Base-by-base conservation (phyloP, 2,329 filamentous ascomycete genomes). In the Colletotrichum filicis region DNA sequence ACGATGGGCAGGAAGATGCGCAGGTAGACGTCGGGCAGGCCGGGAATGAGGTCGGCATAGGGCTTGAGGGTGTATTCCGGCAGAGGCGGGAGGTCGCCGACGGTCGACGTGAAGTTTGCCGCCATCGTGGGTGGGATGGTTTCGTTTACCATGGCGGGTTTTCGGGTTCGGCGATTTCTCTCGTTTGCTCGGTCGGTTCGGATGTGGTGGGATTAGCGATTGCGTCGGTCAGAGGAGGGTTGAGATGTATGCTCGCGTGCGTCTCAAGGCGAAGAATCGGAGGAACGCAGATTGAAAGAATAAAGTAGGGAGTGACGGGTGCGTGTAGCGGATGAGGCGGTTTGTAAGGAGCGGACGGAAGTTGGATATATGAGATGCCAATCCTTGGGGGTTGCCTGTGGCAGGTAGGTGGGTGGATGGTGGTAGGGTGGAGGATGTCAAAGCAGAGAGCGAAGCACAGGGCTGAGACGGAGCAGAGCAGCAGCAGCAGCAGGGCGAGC, bases 11-110 rank as follows among this genome's bases (percentile, higher is more conserved):
- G 85, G 59, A 95, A 82, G 72, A 97, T 87, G 58, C 93, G 91
- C 32, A 98, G 86, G 83, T 93, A 91, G 79, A 93, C 92, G 84
- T 99, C 97, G 72, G 95, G 91, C 22, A 97, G 88, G 83, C 92
- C 93, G 55, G 94, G 86, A 73, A 98, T 82, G 68, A 98, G 87
- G 69, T 95, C 91, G 74, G 91, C 88, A 58, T 93, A 90, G 9
- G 92, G 91, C 75, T 87, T 87, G 69, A 97, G 86, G 28, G 90
- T 91, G 86, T 97, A 98, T n/a, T 89, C 84, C 61, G 97, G 96
- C 57, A 98, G 91, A 65, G 95, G 94, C 77, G 96, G 95, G 66
- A 98, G 89, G 79, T 92, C 90, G 83, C 87, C 87, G 75, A 85
- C 81, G 70, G 87, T 77, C 28, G 86, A 85, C 22, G 88, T 88